Conservation (phyloP, 1,284 basidiomycete species). For the Cryptococcus sp. region DNA sequence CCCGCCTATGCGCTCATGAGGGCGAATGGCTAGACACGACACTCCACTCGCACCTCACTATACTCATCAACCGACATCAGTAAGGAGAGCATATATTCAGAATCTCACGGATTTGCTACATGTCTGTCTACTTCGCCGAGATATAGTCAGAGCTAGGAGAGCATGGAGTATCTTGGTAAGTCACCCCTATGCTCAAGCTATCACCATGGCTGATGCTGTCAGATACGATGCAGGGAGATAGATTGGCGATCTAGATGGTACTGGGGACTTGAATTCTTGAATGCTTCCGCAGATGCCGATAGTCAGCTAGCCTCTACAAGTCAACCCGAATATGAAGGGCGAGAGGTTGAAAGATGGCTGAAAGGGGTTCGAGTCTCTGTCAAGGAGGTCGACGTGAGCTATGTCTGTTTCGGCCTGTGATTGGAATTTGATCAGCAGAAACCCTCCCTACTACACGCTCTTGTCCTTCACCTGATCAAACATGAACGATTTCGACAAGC, state of each 20-base stretch:
- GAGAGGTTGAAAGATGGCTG: constrained; percentile 29
- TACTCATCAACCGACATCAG: constrained; percentile 5
- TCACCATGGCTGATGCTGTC: constrained; percentile 1
- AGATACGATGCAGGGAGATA: constrained; percentile 71
- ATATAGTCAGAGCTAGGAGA: constrained; percentile 61
- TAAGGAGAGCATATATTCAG: constrained; percentile 41
- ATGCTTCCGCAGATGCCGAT: constrained; percentile 4
- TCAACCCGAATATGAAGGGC: constrained; percentile 4
- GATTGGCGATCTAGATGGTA: constrained; percentile 70
- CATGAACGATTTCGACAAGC: constrained; percentile 61
- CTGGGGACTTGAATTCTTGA: constrained; percentile 55
- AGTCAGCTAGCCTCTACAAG: constrained; percentile 3
- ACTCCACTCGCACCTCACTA: constrained; percentile 7
- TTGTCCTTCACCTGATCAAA: constrained; percentile 63
- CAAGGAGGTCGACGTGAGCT: constrained; percentile 25
- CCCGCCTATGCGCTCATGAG: background rate
- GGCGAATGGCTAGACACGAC: constrained; percentile 3
- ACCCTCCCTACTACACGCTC: constrained; percentile 67
- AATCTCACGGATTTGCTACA: constrained; percentile 54
- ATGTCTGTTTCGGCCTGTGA: background rate
- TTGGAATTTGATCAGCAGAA: constrained; percentile 51
- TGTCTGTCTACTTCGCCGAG: constrained; percentile 64
- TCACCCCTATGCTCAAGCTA: constrained; percentile 1
- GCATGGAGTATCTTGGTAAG: constrained; percentile 71
- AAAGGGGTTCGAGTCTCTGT: constrained; percentile 24